Evolutionary conservation across 148 eudicot genomes (phyloP).

Genomic region (Vaccinium darrowii): DNA sequence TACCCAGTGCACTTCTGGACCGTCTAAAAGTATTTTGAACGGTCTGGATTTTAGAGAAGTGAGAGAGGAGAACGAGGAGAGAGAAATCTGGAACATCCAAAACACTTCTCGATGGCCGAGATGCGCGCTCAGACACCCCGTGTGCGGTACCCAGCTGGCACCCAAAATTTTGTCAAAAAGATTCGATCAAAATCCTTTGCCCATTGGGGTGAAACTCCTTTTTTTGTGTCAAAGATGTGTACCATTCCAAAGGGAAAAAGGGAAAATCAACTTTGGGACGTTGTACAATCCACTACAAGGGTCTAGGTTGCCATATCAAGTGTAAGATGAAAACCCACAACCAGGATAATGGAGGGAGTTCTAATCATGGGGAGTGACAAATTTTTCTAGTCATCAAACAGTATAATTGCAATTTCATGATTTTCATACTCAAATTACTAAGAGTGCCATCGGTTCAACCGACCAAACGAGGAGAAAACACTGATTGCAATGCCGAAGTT

Average conservation of each 20-base stretch:
- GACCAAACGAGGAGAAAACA: not conserved
- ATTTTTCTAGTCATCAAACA: not conserved
- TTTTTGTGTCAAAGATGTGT: not conserved
- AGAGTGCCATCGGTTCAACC: not conserved
- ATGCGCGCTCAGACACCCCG: too few species aligned
- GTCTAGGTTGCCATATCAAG: not conserved
- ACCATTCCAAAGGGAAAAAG: not conserved
- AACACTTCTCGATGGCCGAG: too few species aligned
- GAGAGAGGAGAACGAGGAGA: too few species aligned
- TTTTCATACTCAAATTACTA: too few species aligned
- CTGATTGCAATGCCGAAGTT: not conserved
- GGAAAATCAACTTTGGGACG: not conserved
- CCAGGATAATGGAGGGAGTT: not conserved
- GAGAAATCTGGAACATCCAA: too few species aligned
- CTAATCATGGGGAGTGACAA: not conserved
- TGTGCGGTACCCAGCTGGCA: too few species aligned
- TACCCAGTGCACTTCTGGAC: too few species aligned
- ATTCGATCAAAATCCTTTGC: not conserved
- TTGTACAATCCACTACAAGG: not conserved
- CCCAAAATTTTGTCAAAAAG: not conserved
- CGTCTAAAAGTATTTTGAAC: too few species aligned
- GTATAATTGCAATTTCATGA: not conserved
- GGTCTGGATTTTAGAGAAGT: too few species aligned
- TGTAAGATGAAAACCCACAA: not conserved
- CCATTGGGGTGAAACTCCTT: not conserved